A percentile compares a stretch with the other conserved stretches of the same genome.
phyloP scores from a whole-genome alignment of 2,329 filamentous ascomycete genomes.

The Aspergillus brunneoviolaceus region DNA sequence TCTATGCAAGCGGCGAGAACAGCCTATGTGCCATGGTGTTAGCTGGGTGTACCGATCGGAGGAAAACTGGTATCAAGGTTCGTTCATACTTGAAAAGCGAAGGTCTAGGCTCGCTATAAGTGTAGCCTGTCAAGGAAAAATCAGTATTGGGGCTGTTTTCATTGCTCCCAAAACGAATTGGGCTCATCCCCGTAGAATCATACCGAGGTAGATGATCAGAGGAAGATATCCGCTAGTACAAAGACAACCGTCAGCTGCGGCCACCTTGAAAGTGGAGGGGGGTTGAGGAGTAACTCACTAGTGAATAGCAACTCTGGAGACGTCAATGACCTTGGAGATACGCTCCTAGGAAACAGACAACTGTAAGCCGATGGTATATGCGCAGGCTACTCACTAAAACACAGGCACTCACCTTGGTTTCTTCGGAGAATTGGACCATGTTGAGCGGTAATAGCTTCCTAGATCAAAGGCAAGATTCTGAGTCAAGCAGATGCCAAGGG shows the following conservation, averaged over 20 bases:
- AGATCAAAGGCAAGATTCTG: not conserved
- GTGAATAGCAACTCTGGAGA: constrained; percentile 90
- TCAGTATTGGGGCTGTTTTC: constrained; percentile 16
- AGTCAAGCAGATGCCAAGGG: not conserved
- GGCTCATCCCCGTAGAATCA: constrained; percentile 20
- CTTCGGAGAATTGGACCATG: constrained; percentile 77
- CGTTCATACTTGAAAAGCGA: constrained; percentile 65
- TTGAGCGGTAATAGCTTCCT: constrained; percentile 17
- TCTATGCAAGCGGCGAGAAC: constrained; percentile 46
- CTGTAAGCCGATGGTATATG: constrained; percentile 11
- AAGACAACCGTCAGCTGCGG: constrained; percentile 21
- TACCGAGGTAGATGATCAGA: constrained; percentile 94
- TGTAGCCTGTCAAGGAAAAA: constrained; percentile 67
- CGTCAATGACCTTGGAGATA: constrained; percentile 93
- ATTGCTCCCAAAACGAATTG: not conserved
- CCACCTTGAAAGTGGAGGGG: not conserved
- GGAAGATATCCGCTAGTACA: constrained; percentile 81
- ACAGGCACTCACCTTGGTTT: constrained; percentile 73
- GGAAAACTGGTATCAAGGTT: constrained; percentile 12
- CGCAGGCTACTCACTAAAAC: not conserved
- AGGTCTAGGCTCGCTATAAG: constrained; percentile 87
- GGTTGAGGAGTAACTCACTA: constrained; percentile 63
- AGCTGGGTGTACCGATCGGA: constrained; percentile 12
- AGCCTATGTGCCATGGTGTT: constrained; percentile 30
- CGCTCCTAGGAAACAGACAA: constrained; percentile 68